Conservation (phyloP, 345 rosid genomes). For the Populus pruinosa region DNA sequence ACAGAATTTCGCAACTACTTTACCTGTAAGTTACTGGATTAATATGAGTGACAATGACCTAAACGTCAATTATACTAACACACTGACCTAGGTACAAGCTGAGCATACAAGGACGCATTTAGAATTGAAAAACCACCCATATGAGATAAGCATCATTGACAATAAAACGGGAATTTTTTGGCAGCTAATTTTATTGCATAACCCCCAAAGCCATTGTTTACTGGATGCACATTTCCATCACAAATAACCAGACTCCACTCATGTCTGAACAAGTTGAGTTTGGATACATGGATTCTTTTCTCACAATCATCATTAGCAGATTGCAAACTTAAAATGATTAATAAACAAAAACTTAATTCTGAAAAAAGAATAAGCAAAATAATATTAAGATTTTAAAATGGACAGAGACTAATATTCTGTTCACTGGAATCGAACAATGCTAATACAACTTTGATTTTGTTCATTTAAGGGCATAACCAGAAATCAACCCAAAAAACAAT, state of each 20-base stretch:
- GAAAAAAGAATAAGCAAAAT: too few species aligned
- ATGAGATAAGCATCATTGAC: neutral
- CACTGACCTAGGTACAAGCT: neutral
- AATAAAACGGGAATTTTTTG: neutral
- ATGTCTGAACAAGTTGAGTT: neutral
- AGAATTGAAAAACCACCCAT: neutral
- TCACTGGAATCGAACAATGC: too few species aligned
- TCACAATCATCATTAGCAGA: neutral
- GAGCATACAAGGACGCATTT: neutral
- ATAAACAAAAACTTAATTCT: too few species aligned
- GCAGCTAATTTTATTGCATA: neutral
- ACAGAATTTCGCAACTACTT: slow-evolving; percentile 91
- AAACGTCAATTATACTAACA: neutral
- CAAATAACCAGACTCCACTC: neutral
- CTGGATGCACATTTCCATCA: neutral
- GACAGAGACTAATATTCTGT: too few species aligned
- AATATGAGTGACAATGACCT: neutral
- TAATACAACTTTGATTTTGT: too few species aligned
- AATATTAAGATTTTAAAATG: too few species aligned
- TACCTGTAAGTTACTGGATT: slow-evolving; percentile 49
- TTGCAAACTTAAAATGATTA: too few species aligned
- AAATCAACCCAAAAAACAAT: neutral
- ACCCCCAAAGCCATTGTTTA: neutral
- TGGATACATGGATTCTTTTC: neutral
- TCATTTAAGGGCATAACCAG: too few species aligned